Evolutionary conservation across 768 basidiomycete genomes (phyloP).

Genomic region (Rhizopogon vinicolor): DNA sequence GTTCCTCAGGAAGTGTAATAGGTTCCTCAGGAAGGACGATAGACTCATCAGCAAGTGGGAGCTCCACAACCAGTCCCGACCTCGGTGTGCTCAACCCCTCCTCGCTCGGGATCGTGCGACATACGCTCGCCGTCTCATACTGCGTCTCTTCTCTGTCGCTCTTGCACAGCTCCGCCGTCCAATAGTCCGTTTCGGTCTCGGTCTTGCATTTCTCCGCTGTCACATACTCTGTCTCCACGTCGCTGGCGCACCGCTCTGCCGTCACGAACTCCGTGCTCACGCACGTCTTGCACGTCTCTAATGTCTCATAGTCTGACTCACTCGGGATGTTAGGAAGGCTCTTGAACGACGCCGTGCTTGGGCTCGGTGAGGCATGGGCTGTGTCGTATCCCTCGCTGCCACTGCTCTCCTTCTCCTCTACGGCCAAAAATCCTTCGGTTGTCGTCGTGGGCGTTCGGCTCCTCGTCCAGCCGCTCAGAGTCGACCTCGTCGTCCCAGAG

Average conservation of each 20-base stretch:
- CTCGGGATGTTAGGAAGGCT: conserved; percentile 61
- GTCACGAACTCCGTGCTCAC: conserved; percentile 44
- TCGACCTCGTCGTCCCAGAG: conserved; percentile 28
- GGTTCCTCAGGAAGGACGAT: background rate
- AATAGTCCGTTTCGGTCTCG: conserved; percentile 40
- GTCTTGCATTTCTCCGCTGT: conserved; percentile 46
- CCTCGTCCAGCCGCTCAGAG: conserved; percentile 27
- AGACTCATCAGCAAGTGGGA: conserved; percentile 7
- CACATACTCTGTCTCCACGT: conserved; percentile 41
- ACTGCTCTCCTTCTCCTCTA: conserved; percentile 27
- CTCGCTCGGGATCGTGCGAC: conserved; percentile 32
- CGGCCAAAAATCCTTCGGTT: conserved; percentile 19
- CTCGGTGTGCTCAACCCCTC: conserved; percentile 20
- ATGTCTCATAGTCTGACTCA: conserved; percentile 40
- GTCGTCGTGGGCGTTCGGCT: conserved; percentile 30
- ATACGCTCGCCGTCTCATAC: conserved; percentile 46
- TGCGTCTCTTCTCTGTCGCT: conserved; percentile 29
- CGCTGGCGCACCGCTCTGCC: conserved; percentile 38
- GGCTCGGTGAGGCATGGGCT: conserved; percentile 24
- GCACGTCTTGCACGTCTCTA: conserved; percentile 39
- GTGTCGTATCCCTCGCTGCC: conserved; percentile 51
- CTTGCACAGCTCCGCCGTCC: conserved; percentile 42
- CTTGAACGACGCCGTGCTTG: conserved; percentile 47
- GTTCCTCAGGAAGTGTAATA: background rate
- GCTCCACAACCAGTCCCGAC: conserved; percentile 34